Base-by-base conservation (phyloP, 768 basidiomycete genomes). In the Flagelloscypha sp. region DNA sequence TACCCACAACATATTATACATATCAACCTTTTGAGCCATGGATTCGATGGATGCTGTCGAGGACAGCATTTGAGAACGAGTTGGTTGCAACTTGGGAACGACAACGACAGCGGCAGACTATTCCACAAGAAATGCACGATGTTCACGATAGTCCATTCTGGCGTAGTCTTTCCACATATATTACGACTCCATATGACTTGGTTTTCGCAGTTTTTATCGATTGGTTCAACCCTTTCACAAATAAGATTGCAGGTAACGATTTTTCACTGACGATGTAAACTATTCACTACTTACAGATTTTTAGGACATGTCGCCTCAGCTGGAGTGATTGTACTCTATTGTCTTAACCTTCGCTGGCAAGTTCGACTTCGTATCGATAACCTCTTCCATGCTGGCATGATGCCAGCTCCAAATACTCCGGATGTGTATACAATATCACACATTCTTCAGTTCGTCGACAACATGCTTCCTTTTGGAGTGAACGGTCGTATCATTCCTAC, bases 121-220 rank as follows among this genome's bases (percentile, higher is more conserved):
- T n/a, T n/a, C n/a, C n/a, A n/a, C n/a, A n/a, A n/a, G n/a, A n/a
- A n/a, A 55, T 57, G 52, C 24, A 32, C 17, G 40, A 48, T 28
- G 42, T 56, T 19, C 42, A 48, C 30, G 51, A 54, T 29, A 58
- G 55, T 42, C 55, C 52, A 27, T 50, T 46, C 5, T 61, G 59
- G 52, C 5, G 32, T 3, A 21, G 28, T n/a, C 20, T 54, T 1
- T 13, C 24, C 5, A 30, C 27, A 21, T 51, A 45, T 39, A 16
- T 40, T 8, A 33, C 25, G 6, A 36, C 44, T 9, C 40, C 35
- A n/a, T 44, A 37, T 29, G 19, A 30, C 16, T 32, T 45, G 10
- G 27, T 36, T 1, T 46, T 42, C 19, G 36, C 31, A 15, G 22
- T 43, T 7, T 48, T 37, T n/a, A 32, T 41, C 4, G 41, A 48